Evolutionary conservation across 257 asterid genomes (phyloP).

Genomic region (Ilex aquifolium): DNA sequence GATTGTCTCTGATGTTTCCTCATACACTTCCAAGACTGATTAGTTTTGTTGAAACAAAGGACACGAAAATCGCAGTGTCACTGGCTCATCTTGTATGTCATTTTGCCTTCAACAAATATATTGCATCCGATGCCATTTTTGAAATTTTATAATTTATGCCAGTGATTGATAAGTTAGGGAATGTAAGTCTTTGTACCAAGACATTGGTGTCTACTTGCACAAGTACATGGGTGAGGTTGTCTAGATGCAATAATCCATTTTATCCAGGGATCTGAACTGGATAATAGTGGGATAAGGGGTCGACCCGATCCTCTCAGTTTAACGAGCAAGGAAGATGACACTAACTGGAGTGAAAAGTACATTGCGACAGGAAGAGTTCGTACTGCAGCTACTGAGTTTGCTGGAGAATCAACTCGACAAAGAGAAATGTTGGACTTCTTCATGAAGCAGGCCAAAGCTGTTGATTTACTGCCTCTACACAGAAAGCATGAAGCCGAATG

Average conservation of each 20-base stretch:
- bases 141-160: no score
- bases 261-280: neutral
- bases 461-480: no score
- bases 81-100: neutral
- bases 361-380: neutral
- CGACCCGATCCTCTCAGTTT: neutral
- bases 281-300: neutral
- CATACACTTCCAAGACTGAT: neutral
- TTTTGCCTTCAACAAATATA: no score
- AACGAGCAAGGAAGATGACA: neutral
- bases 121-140: no score
- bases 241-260: no score
- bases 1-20: no score
- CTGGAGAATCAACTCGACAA: neutral
- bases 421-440: neutral
- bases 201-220: no score
- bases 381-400: neutral
- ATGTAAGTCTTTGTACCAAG: no score
- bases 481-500: no score
- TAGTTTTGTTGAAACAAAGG: neutral
- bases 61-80: neutral
- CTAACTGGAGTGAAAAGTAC: no score
- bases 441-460: neutral
- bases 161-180: no score
- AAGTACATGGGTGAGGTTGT: neutral